Evolutionary conservation across 2,329 filamentous ascomycete species (phyloP).

Genomic region (Coleophoma crateriformis): DNA sequence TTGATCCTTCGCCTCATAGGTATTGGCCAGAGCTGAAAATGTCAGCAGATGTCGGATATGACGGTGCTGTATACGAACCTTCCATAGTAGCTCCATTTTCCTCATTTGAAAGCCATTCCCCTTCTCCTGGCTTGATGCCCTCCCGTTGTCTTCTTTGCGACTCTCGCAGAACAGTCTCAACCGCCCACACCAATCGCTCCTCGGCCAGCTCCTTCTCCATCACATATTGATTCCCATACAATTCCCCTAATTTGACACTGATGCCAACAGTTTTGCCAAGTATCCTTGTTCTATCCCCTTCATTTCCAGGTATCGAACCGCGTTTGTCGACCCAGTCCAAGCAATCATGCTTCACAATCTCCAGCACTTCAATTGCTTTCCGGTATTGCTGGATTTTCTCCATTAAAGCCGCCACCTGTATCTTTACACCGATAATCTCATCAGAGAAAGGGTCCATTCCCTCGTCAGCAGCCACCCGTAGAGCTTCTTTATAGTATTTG

Average conservation of each 20-base stretch:
- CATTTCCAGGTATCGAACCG: constrained; percentile 36
- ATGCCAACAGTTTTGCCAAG: constrained; percentile 71
- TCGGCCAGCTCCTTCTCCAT: constrained; percentile 70
- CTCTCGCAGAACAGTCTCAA: constrained; percentile 75
- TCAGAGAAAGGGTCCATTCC: constrained; percentile 86
- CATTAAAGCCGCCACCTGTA: constrained; percentile 74
- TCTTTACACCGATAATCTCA: constrained; percentile 83
- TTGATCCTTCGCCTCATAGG: constrained; percentile 68
- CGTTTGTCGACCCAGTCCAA: constrained; percentile 52
- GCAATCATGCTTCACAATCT: constrained; percentile 69
- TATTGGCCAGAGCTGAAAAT: constrained; percentile 60
- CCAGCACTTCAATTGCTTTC: constrained; percentile 70
- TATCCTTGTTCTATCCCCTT: constrained; percentile 53
- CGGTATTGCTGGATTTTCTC: constrained; percentile 69
- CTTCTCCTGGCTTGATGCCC: constrained; percentile 65
- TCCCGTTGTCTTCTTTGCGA: constrained; percentile 49
- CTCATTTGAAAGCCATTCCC: constrained; percentile 63
- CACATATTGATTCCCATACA: constrained; percentile 75
- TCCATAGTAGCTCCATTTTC: constrained; percentile 73
- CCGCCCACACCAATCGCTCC: constrained; percentile 70
- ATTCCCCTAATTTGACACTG: constrained; percentile 75
- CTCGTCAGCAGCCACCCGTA: constrained; percentile 66
- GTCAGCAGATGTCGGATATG: constrained; percentile 18
- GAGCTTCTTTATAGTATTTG: constrained; percentile 76
- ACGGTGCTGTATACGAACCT: constrained; percentile 32